Base-by-base conservation (phyloP, 2,329 filamentous ascomycete species). In the Fusarium hostae region DNA sequence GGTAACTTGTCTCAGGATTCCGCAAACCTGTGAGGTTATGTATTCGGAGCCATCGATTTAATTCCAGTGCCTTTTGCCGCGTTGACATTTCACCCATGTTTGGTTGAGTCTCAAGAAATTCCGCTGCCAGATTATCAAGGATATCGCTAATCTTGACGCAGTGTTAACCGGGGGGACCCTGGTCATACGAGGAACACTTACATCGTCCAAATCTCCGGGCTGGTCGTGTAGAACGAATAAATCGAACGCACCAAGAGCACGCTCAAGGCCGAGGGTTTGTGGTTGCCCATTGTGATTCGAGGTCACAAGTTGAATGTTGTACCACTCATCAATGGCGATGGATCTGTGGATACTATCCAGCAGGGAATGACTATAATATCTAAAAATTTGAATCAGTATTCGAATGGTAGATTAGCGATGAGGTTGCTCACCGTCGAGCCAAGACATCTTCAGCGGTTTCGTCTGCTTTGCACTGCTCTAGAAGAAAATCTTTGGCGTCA, bases 401-500 rank as follows among this genome's bases (percentile, higher is more conserved):
- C 54, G 63, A 39, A 16, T 11, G 6, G 24, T 15, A 24, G 13
- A 24, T 24, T 37, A 24, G 24, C 55, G 76, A 72, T 89, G 82
- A n/a, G 32, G 26, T 63, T 58, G 59, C 78, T 70, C 81, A 86
- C 84, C 91, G 90, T 79, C 93, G 88, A 18, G 95, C 93, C 75
- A 99, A 82, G 58, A 92, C 89, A 82, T 98, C 94, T 18, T 92
- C 88, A 8, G 83, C 85, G 43, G 88, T 85, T 16, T 91, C 86
- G 20, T 86, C 83, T 37, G 87, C 85, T 15, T 84, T 84, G 66
- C 87, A 89, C 78, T 97, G 90, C 60, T 87, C 84, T 66, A 94
- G 77, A 52, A 98, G 86, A 59, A 90, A 91, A 79, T 98, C 95
- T 79, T 98, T 98, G 48, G 92, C 93, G 83, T 98, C 94, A 77